Evolutionary conservation across 2,329 filamentous ascomycete genomes (phyloP).

Genomic region (Fusarium neocosmosporiellum): DNA sequence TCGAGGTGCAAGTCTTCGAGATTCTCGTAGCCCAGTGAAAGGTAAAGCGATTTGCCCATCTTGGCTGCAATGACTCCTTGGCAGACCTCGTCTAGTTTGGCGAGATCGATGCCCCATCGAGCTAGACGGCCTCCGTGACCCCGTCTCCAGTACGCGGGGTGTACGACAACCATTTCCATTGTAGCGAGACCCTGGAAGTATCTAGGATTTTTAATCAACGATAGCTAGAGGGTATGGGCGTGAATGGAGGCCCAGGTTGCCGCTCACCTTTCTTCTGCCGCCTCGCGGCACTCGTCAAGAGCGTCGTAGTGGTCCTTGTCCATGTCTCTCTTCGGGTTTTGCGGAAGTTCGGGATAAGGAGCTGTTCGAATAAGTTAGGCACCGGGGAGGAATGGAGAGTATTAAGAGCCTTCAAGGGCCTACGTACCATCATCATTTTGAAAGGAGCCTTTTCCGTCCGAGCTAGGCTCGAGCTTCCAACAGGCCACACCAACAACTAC

Average conservation of each 20-base stretch:
- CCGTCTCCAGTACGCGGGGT: constrained; percentile 14
- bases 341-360: neutral
- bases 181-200: neutral
- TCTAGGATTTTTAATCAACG: neutral
- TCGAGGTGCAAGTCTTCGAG: neutral
- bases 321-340: constrained; percentile 2
- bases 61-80: constrained; percentile 1
- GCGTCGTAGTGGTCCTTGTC: neutral
- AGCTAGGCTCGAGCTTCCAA: neutral
- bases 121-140: neutral
- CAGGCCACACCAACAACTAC: neutral
- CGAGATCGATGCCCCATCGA: constrained; percentile 1
- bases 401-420: neutral
- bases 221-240: neutral
- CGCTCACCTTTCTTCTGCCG: neutral
- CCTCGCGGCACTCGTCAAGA: neutral
- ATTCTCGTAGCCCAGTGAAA: neutral
- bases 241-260: neutral
- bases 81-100: neutral
- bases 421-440: neutral
- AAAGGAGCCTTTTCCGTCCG: neutral
- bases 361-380: neutral
- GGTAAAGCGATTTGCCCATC: constrained; percentile 2
- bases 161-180: constrained; percentile 11
- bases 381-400: neutral